Base-by-base conservation (phyloP, 169 alveolate species). In the Besnoitia besnoiti region DNA sequence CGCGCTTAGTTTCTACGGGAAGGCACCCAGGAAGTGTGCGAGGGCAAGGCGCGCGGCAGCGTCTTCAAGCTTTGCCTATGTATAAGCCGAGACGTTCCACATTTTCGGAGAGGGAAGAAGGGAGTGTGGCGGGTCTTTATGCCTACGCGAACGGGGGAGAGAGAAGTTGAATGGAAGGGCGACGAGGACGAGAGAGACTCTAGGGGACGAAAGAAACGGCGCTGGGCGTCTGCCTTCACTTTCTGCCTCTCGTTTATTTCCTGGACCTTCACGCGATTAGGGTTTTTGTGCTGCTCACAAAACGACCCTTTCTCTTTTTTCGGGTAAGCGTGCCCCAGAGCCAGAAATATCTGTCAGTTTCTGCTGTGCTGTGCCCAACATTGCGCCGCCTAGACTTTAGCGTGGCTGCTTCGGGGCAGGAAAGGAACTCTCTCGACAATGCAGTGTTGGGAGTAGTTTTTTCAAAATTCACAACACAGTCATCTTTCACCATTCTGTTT, bases 101-200 rank as follows among this genome's bases (percentile, higher is more conserved):
- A n/a, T n/a, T n/a, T n/a, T 55, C 35, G 10, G 73, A 27, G 73
- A 55, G 33, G 30, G 73, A 24, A 24, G 30, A 55, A 24, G 27
- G 30, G 73, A 8, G 5, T 14, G 73, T 33, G 35, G 73, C 35
- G 16, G 73, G 73, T 55, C 73, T 55, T n/a, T 55, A 27, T 50
- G 61, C 61, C 61, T 55, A 55, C 73, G 73, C 73, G 16, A 33
- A 49, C 24, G 73, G 73, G 35, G 73, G 73, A 55, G 73, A 33
- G 73, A 55, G 73, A 55, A 55, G n/a, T 55, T 55, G 73, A 55
- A 33, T 55, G 73, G 73, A 8, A 55, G 73, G 73, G n/a, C n/a
- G n/a, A n/a, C n/a, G n/a, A 55, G 27, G 73, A 55, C 33, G 73
- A 5, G 0, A 27, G 73, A 55, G 27, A 27, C 35, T 0, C 33